A percentile compares a stretch with the other conserved stretches of the same genome.
These are phyloP conservation scores for Beauveria brongniartii DNA, from an alignment of 2,329 filamentous ascomycete species.

Conservation along the genomic window DNA sequence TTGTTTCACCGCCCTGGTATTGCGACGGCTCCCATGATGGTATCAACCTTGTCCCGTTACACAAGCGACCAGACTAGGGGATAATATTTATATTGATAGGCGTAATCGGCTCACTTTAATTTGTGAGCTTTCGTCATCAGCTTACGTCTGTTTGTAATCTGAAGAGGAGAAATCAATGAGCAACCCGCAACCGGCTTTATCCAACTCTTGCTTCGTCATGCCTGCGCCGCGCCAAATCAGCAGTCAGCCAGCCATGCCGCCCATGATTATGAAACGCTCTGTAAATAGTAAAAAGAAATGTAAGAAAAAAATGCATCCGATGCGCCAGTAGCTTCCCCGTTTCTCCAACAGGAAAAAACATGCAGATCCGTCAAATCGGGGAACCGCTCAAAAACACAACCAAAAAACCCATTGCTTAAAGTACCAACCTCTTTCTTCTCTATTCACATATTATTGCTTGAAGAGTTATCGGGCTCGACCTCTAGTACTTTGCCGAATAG, in stretches of 20 bases:
- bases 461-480: neutral
- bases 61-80: too few species aligned
- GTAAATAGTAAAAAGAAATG: neutral
- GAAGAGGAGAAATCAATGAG: neutral
- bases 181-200: neutral
- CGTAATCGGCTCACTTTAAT: neutral
- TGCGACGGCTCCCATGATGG: neutral
- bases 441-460: constrained; percentile 8
- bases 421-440: neutral
- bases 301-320: neutral
- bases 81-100: neutral
- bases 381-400: neutral
- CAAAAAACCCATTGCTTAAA: neutral
- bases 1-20: neutral
- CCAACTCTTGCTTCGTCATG: neutral
- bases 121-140: neutral
- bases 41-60: neutral
- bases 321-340: neutral
- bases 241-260: neutral
- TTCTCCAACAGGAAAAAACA: neutral
- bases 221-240: neutral
- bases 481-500: constrained; percentile 40
- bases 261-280: neutral
- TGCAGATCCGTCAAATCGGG: neutral
- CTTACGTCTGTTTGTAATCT: neutral